Base-by-base conservation (phyloP, 164 flowering plant species). In the Chimonanthus praecox region DNA sequence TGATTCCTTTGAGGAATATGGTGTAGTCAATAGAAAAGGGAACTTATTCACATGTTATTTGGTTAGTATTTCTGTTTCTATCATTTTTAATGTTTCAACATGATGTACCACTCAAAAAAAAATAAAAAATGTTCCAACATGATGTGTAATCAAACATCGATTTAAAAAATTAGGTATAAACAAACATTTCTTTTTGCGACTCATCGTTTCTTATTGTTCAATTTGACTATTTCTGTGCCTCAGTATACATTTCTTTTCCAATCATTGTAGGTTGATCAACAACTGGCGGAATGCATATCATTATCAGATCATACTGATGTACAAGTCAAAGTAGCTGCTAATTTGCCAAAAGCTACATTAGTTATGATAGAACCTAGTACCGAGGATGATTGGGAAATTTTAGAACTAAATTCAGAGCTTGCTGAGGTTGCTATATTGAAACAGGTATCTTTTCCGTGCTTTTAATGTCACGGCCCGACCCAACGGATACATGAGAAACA, bases 351-450 rank as follows among this genome's bases (percentile, higher is more conserved):
- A 77, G 99, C 98, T 47, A 87, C 84, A 43, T 49, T 86, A 4
- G 93, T 90, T 48, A 82, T 83, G 0, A 83, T 94, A 11, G 99
- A 96, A 72, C 98, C 99, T 10, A 78, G 75, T 48, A 87, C 81
- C 50, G 98, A 88, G 80, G 97, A 96, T 87, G 99, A 96, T 80
- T 96, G 99, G 99, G 99, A 96, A 82, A 85, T 96, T 72, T 58
- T 96, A 80, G 98, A 96, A 83, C 95, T 94, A 49, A 94, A 90
- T 78, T 71, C 97, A 2, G 94, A 92, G 74, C 84, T 73, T 76
- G 99, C 98, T 2, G 99, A 96, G 82, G 85, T 75, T 7, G 88
- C 88, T 69, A 87, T 96, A 48, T 73, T 93, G 80, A 87, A 86
- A 70, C 98, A 93, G 99, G 99, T 92, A 54, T 65, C 68, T 65